A percentile compares a stretch with the other conserved stretches of the same genome.
phyloP scores from a whole-genome alignment of 768 basidiomycete species.

The Pleurotus pulmonarius region DNA sequence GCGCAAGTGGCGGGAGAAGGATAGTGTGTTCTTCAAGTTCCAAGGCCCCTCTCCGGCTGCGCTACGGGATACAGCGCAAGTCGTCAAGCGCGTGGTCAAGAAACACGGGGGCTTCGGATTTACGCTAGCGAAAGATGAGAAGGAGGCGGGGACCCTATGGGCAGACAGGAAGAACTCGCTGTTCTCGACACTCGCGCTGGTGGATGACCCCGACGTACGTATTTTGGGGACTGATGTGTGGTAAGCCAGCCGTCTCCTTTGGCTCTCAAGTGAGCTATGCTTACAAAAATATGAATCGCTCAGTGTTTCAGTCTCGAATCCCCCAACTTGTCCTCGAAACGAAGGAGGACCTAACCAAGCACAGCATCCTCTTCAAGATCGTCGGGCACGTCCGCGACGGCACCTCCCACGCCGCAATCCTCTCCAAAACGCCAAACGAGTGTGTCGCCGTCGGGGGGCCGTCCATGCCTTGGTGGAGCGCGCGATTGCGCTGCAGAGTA shows the following conservation, averaged over 20 bases:
- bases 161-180: slow-evolving; percentile 65
- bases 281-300: background rate
- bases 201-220: slow-evolving; percentile 41
- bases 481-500: slow-evolving; percentile 70
- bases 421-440: slow-evolving; percentile 59
- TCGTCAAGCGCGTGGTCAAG: slow-evolving; percentile 54
- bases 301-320: slow-evolving; percentile 62
- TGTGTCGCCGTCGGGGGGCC: slow-evolving; percentile 31
- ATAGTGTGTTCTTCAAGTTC: slow-evolving; percentile 85
- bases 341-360: slow-evolving; percentile 58
- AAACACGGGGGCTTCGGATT: slow-evolving; percentile 69
- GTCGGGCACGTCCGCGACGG: slow-evolving; percentile 79
- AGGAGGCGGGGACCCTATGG: slow-evolving; percentile 76
- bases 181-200: slow-evolving; percentile 50
- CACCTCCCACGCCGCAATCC: slow-evolving; percentile 44
- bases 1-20: slow-evolving; percentile 56
- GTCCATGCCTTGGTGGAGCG: slow-evolving; percentile 63
- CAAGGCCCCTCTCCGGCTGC: slow-evolving; percentile 63
- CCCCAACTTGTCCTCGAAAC: slow-evolving; percentile 67
- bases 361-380: slow-evolving; percentile 59
- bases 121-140: slow-evolving; percentile 54
- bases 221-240: slow-evolving; percentile 79
- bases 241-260: slow-evolving; percentile 25
- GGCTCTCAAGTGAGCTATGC: background rate
- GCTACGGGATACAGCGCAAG: slow-evolving; percentile 56